These are phyloP conservation scores for Solanum lignicaule DNA, from an alignment of 257 asterid genomes.

Conservation along the genomic window DNA sequence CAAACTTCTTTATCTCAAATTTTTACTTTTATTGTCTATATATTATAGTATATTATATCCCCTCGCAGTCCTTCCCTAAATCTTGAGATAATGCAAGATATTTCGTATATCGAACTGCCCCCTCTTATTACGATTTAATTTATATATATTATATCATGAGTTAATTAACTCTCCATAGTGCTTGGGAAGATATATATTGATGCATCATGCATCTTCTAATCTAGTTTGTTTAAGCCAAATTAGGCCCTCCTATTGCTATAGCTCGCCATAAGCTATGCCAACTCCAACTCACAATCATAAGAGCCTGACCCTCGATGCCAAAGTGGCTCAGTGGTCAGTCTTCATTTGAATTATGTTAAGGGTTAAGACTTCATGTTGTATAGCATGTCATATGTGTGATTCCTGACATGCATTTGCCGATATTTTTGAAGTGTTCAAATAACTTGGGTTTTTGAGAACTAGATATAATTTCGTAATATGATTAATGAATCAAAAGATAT, in stretches of 20 bases:
- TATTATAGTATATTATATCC: background rate
- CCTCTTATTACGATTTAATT: too few relatives aligned
- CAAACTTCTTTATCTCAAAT: background rate
- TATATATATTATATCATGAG: background rate
- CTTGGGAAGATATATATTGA: background rate
- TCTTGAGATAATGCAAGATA: background rate
- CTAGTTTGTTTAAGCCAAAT: background rate
- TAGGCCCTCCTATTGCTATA: background rate
- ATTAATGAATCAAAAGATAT: background rate
- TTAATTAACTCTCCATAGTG: background rate
- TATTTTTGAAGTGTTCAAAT: background rate
- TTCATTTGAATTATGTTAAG: background rate
- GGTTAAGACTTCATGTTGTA: background rate
- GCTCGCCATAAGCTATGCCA: background rate
- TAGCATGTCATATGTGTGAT: background rate
- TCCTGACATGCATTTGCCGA: background rate
- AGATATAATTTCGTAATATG: background rate
- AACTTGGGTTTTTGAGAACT: background rate
- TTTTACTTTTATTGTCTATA: background rate
- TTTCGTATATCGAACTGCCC: background rate
- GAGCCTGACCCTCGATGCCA: background rate
- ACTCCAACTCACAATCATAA: background rate
- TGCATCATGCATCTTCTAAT: background rate
- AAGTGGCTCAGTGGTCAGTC: background rate
- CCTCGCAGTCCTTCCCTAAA: background rate